A percentile compares a stretch with the other conserved stretches of the same genome.
phyloP scores from a whole-genome alignment of 164 flowering plant genomes.

The Nelumbo lutea region DNA sequence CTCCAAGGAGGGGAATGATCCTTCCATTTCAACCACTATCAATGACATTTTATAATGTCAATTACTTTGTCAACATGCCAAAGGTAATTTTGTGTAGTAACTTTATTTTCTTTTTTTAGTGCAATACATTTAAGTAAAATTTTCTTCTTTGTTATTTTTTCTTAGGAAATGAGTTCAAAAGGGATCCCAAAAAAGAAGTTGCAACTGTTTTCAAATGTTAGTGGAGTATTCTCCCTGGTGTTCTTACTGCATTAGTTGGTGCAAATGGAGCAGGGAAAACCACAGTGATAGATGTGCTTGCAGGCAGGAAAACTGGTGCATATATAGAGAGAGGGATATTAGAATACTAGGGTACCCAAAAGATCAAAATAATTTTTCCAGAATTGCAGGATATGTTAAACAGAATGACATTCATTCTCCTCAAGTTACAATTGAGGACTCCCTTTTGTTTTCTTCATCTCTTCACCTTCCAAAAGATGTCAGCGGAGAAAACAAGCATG shows the following conservation, averaged over 20 bases:
- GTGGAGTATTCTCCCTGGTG: constrained; percentile 1
- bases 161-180: too few relatives aligned
- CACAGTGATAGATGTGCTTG: constrained; percentile 4
- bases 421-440: neutral
- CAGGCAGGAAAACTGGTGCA: constrained; percentile 1
- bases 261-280: constrained; percentile 10
- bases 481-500: too few relatives aligned
- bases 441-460: neutral
- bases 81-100: constrained; percentile 23
- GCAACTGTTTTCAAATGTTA: neutral
- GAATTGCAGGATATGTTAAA: neutral
- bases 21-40: constrained; percentile 29
- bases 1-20: too few relatives aligned
- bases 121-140: too few relatives aligned
- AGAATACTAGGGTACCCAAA: constrained; percentile 4
- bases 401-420: too few relatives aligned
- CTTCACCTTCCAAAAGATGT: too few relatives aligned
- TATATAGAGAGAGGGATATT: neutral
- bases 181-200: too few relatives aligned
- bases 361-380: neutral
- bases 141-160: too few relatives aligned
- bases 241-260: neutral
- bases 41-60: constrained; percentile 21
- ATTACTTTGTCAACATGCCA: constrained; percentile 66
- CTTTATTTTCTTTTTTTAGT: too few relatives aligned